Evolutionary conservation across 352 stramenopile species (phyloP).

Genomic region (Pythium aquatile): DNA sequence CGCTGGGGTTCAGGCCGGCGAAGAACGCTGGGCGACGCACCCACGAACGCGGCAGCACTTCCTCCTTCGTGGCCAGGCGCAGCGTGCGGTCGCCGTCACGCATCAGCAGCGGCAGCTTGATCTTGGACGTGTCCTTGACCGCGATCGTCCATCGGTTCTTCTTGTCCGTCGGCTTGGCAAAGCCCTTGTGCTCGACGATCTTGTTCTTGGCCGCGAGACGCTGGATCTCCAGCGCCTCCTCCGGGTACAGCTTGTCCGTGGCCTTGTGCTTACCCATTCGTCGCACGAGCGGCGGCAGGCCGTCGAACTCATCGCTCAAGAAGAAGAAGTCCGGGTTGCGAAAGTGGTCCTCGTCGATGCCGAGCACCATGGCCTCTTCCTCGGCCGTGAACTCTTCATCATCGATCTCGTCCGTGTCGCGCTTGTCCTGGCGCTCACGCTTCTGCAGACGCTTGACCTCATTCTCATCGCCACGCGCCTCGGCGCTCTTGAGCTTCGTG

Average conservation of each 20-base stretch:
- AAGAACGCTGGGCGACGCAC: slow-evolving; percentile 77
- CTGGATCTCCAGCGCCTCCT: slow-evolving; percentile 76
- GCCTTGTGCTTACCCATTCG: slow-evolving; percentile 79
- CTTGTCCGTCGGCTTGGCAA: slow-evolving; percentile 60
- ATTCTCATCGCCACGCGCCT: slow-evolving; percentile 53
- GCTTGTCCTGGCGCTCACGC: slow-evolving; percentile 41
- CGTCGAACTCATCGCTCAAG: slow-evolving; percentile 80
- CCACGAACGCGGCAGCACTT: slow-evolving; percentile 80
- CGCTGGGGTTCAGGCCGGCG: slow-evolving; percentile 49
- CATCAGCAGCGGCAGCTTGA: slow-evolving; percentile 73
- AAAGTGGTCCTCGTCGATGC: slow-evolving; percentile 66
- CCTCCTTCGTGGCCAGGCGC: slow-evolving; percentile 69
- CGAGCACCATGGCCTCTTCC: slow-evolving; percentile 54
- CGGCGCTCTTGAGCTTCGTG: slow-evolving; percentile 45
- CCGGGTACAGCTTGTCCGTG: slow-evolving; percentile 79
- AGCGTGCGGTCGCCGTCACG: slow-evolving; percentile 52
- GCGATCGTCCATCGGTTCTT: slow-evolving; percentile 73
- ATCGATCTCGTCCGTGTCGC: slow-evolving; percentile 40
- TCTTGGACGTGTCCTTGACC: slow-evolving; percentile 82
- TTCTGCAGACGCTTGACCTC: slow-evolving; percentile 61
- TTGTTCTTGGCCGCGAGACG: slow-evolving; percentile 71
- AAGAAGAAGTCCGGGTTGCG: slow-evolving; percentile 88
- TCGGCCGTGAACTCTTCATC: slow-evolving; percentile 56
- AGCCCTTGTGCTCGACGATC: slow-evolving; percentile 70
- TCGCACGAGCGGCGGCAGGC: slow-evolving; percentile 71